Evolutionary conservation across 495 filamentous ascomycete genomes (phyloP).

Genomic region (Penicillium riverlandense): DNA sequence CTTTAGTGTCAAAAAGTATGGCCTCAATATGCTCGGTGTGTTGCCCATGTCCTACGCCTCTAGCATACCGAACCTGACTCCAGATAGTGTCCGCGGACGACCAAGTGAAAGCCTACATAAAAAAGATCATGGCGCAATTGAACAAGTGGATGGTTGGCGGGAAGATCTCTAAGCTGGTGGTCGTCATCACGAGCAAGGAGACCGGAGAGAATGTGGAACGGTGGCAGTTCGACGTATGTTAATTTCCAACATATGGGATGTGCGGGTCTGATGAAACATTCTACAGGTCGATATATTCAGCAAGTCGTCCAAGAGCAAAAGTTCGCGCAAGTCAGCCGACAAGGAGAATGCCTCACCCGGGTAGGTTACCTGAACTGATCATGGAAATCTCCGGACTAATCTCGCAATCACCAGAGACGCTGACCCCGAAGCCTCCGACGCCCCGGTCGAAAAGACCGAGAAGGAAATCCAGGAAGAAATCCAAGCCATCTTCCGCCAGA

Average conservation of each 20-base stretch:
- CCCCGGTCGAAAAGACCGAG: conserved; percentile 67
- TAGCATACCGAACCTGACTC: conserved; percentile 6
- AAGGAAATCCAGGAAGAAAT: conserved; percentile 93
- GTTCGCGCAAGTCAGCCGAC: conserved; percentile 43
- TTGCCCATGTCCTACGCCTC: not conserved
- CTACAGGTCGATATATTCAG: conserved; percentile 61
- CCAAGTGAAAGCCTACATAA: conserved; percentile 97
- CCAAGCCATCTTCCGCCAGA: conserved; percentile 91
- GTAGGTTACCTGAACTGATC: conserved; percentile 25
- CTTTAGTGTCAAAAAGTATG: conserved; percentile 90
- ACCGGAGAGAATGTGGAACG: conserved; percentile 92
- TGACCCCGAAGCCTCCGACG: conserved; percentile 21
- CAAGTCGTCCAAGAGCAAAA: conserved; percentile 46
- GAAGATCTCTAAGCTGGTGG: conserved; percentile 93
- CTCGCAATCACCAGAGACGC: conserved; percentile 17
- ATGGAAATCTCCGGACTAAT: conserved; percentile 1
- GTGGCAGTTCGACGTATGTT: conserved; percentile 91
- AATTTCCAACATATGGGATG: too few species aligned
- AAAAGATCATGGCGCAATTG: conserved; percentile 95
- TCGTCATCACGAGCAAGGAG: conserved; percentile 93
- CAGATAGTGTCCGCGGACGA: conserved; percentile 77
- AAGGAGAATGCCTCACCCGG: conserved; percentile 56
- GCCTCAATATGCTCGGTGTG: conserved; percentile 89
- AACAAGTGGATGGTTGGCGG: conserved; percentile 94
- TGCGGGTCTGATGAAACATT: not conserved